phyloP scores from a whole-genome alignment of 2,329 filamentous ascomycete genomes.

The Trichoderma gracile region DNA sequence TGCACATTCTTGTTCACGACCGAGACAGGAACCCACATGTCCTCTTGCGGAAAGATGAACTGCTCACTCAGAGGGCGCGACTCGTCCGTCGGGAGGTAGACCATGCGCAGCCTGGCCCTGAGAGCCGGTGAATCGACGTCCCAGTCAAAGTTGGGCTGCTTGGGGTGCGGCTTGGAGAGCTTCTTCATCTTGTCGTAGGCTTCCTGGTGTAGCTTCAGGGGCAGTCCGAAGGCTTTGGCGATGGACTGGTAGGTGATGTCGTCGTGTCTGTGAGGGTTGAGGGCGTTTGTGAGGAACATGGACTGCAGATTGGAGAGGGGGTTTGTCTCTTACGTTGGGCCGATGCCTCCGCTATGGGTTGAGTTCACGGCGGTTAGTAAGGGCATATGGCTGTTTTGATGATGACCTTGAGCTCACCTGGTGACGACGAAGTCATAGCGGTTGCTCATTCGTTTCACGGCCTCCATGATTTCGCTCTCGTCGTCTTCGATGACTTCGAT shows the following conservation, averaged over 20 bases:
- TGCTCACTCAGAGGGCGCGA: slow-evolving; percentile 66
- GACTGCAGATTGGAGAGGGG: not conserved
- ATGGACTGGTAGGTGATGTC: slow-evolving; percentile 97
- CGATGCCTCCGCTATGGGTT: slow-evolving; percentile 74
- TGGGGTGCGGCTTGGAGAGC: slow-evolving; percentile 71
- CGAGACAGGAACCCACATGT: slow-evolving; percentile 86
- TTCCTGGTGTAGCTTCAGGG: slow-evolving; percentile 73
- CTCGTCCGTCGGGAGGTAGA: slow-evolving; percentile 77
- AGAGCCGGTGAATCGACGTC: slow-evolving; percentile 75
- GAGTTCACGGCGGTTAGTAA: not conserved
- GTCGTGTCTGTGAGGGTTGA: slow-evolving; percentile 67
- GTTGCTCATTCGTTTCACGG: slow-evolving; percentile 79
- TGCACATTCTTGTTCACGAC: slow-evolving; percentile 93
- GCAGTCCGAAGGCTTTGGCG: slow-evolving; percentile 80
- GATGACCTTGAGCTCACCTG: slow-evolving; percentile 47
- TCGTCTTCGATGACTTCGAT: slow-evolving; percentile 95
- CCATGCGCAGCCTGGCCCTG: slow-evolving; percentile 86
- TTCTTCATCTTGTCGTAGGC: slow-evolving; percentile 81
- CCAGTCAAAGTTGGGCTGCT: slow-evolving; percentile 79
- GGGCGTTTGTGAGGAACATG: slow-evolving; percentile 28
- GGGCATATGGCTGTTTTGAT: not conserved
- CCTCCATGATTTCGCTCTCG: slow-evolving; percentile 85
- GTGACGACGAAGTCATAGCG: slow-evolving; percentile 95
- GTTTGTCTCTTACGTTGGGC: slow-evolving; percentile 70
- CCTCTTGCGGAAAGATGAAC: slow-evolving; percentile 74